phyloP scores from a whole-genome alignment of 176 grass and related monocot genomes.

The Lolium multiflorum region DNA sequence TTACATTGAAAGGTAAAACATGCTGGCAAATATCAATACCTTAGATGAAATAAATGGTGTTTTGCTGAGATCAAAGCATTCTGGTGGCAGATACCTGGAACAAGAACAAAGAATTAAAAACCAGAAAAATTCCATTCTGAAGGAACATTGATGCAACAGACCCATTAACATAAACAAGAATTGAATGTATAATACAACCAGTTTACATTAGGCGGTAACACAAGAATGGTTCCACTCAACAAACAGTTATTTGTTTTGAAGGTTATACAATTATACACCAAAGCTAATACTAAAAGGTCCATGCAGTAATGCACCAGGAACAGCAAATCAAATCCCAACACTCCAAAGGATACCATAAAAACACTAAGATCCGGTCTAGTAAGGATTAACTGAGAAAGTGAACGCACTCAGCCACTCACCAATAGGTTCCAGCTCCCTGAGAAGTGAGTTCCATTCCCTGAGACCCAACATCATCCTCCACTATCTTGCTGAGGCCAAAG shows the following conservation, averaged over 20 bases:
- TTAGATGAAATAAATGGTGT: constrained; percentile 99
- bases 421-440: constrained; percentile 98
- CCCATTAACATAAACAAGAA: background rate
- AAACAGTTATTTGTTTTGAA: constrained; percentile 26
- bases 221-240: background rate
- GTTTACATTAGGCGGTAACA: background rate
- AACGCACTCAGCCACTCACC: constrained; percentile 74
- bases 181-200: background rate
- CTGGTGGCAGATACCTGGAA: constrained; percentile 97
- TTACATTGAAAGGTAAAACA: constrained; percentile 23
- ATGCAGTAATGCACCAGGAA: constrained; percentile 22
- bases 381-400: constrained; percentile 38
- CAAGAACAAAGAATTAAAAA: constrained; percentile 21
- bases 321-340: constrained; percentile 40
- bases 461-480: constrained; percentile 99
- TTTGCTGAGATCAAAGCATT: constrained; percentile 97
- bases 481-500: constrained; percentile 99
- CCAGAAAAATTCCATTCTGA: background rate
- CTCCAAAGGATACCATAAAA: constrained; percentile 35
- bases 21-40: constrained; percentile 56
- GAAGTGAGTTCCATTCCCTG: constrained; percentile 99
- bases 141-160: constrained; percentile 31
- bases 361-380: background rate
- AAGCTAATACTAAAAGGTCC: background rate
- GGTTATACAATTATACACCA: constrained; percentile 22